phyloP scores from a whole-genome alignment of 2,329 filamentous ascomycete genomes.

The Stemphylium vesicarium region DNA sequence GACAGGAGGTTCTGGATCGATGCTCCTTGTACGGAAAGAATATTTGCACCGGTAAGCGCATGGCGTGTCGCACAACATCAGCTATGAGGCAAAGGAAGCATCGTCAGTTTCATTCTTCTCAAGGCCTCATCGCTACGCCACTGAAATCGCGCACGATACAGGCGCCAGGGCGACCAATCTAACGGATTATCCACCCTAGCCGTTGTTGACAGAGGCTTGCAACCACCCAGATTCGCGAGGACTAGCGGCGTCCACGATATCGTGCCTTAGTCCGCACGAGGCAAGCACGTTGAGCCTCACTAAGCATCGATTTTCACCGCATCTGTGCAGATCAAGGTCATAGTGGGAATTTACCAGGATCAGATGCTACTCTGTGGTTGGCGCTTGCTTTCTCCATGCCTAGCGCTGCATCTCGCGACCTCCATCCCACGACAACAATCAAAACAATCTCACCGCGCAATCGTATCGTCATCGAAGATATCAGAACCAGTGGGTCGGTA shows the following conservation, averaged over 20 bases:
- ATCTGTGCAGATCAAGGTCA: background rate
- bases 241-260: background rate
- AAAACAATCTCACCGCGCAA: too few species aligned
- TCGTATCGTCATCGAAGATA: too few species aligned
- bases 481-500: too few species aligned
- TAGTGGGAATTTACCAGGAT: too few species aligned
- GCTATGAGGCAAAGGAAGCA: background rate
- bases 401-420: background rate
- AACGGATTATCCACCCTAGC: background rate
- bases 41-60: background rate
- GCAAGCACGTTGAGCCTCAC: background rate
- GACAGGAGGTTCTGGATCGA: conserved; percentile 7
- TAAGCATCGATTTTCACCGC: background rate
- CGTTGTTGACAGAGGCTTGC: background rate
- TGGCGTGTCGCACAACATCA: background rate
- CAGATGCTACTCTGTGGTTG: too few species aligned
- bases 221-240: background rate
- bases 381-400: background rate
- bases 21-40: conserved; percentile 4
- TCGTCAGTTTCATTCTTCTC: background rate
- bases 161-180: background rate
- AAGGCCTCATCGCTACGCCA: background rate
- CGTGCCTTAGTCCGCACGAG: background rate
- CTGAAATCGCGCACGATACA: background rate
- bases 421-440: too few species aligned